A percentile compares a stretch with the other conserved stretches of the same genome.
These are phyloP conservation scores for Entelexis paramagnoliae DNA, from an alignment of 1,139 yeast genomes.

Conservation along the genomic window DNA sequence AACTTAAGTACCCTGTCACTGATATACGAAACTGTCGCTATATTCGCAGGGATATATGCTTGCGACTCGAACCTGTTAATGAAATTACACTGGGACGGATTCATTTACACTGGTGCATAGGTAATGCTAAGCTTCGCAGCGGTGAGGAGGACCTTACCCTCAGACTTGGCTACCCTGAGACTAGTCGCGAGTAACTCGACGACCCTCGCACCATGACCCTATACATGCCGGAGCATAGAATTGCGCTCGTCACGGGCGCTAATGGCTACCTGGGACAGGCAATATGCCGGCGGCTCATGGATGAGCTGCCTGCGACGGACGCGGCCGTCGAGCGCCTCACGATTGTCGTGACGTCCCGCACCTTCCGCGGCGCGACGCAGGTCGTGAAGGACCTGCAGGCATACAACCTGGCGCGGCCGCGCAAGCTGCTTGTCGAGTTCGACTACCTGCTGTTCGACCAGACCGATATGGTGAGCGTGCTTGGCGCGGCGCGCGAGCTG, in stretches of 20 bases:
- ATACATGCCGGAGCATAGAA: constrained; percentile 14
- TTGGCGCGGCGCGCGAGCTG: constrained; percentile 64
- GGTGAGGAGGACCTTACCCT: constrained; percentile 6
- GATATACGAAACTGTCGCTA: too few species aligned
- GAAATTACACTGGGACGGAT: too few species aligned
- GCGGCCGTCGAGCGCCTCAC: constrained; percentile 46
- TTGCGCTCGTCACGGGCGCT: constrained; percentile 45
- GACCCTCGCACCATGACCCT: background rate
- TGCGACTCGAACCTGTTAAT: too few species aligned
- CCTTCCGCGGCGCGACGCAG: constrained; percentile 71
- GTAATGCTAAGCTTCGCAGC: too few species aligned
- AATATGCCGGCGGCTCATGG: constrained; percentile 68
- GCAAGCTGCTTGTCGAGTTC: constrained; percentile 51
- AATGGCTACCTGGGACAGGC: constrained; percentile 71
- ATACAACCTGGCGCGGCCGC: constrained; percentile 36
- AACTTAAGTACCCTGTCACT: too few species aligned
- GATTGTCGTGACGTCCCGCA: constrained; percentile 76
- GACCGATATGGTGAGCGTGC: constrained; percentile 77
- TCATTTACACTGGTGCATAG: too few species aligned
- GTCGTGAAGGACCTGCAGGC: constrained; percentile 54
- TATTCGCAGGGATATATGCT: too few species aligned
- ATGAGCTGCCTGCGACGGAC: constrained; percentile 37
- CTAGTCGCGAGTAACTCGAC: background rate
- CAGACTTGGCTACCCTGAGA: too few species aligned
- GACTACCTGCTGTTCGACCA: constrained; percentile 84